Conservation (phyloP, 352 stramenopile species). For the Globisporangium lucens region DNA sequence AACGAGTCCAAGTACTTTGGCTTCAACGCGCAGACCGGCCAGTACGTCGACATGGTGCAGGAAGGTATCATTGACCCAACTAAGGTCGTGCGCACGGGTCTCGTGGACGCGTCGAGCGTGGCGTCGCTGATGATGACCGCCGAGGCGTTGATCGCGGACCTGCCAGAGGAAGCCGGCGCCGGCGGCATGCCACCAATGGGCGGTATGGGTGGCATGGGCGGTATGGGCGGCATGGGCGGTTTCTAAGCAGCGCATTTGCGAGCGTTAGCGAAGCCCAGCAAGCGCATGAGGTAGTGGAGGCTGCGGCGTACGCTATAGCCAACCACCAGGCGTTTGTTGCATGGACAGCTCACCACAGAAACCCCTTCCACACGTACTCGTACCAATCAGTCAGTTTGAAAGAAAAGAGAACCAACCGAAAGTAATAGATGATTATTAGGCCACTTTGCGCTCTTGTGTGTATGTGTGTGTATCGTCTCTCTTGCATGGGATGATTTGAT, state of each 20-base stretch:
- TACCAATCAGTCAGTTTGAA: conserved; percentile 13
- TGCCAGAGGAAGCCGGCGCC: conserved; percentile 86
- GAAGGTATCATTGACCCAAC: conserved; percentile 98
- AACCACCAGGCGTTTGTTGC: not conserved
- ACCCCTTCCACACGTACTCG: not conserved
- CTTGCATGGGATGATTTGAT: too few relatives aligned
- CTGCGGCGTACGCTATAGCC: not conserved
- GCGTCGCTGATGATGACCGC: conserved; percentile 99
- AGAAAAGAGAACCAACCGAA: conserved; percentile 16
- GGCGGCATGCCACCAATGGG: conserved; percentile 60
- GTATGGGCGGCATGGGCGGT: conserved; percentile 77
- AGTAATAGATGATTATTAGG: conserved; percentile 53
- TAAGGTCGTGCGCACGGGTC: conserved; percentile 98
- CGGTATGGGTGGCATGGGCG: conserved; percentile 78
- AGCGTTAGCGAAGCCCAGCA: not conserved
- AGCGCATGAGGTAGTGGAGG: not conserved
- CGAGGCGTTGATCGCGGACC: conserved; percentile 97
- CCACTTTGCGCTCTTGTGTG: not conserved
- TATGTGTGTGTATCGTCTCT: too few relatives aligned
- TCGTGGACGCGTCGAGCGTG: conserved; percentile 98
- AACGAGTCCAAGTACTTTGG: conserved; percentile 89
- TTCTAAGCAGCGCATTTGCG: conserved; percentile 31
- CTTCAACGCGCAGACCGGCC: conserved; percentile 97
- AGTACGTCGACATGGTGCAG: conserved; percentile 98
- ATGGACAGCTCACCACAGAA: not conserved